phyloP scores from a whole-genome alignment of 139 green algal genomes.

The Chlamydomonas sp. region DNA sequence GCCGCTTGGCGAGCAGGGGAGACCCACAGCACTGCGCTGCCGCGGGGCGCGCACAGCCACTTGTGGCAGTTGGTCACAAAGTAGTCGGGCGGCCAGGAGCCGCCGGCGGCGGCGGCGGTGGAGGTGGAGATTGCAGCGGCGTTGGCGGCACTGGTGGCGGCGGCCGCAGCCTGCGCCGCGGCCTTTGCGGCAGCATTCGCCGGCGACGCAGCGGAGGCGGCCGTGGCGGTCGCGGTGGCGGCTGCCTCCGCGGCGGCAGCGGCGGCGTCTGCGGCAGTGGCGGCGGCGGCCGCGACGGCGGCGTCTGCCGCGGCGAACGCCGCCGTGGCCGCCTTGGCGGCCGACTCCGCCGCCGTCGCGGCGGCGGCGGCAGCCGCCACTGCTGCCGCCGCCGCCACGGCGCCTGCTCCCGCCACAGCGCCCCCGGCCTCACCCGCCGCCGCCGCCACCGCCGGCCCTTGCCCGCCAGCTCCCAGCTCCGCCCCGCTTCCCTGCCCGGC shows the following conservation, averaged over 20 bases:
- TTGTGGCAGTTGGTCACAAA: constrained; percentile 77
- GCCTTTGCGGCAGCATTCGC: not conserved
- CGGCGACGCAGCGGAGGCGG: no score
- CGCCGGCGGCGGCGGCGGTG: not conserved
- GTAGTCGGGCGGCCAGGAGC: constrained; percentile 45
- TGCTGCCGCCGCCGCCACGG: not conserved
- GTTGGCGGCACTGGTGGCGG: no score
- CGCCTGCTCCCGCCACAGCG: not conserved
- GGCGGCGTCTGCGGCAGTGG: not conserved
- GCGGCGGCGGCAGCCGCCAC: not conserved
- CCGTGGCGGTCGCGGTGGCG: no score
- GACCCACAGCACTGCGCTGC: constrained; percentile 71
- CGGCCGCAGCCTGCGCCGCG: not conserved
- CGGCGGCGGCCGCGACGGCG: not conserved
- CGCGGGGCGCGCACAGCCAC: constrained; percentile 70
- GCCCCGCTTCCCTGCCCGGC: no score
- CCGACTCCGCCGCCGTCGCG: not conserved
- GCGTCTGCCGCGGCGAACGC: no score
- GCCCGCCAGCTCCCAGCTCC: not conserved
- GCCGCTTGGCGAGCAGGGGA: constrained; percentile 12
- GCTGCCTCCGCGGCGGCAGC: not conserved
- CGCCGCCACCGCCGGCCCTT: not conserved
- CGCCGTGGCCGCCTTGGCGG: no score
- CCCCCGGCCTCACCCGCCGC: not conserved
- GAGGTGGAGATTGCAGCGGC: not conserved